These are phyloP conservation scores for Suillus spraguei DNA, from an alignment of 768 basidiomycete genomes.

Conservation along the genomic window DNA sequence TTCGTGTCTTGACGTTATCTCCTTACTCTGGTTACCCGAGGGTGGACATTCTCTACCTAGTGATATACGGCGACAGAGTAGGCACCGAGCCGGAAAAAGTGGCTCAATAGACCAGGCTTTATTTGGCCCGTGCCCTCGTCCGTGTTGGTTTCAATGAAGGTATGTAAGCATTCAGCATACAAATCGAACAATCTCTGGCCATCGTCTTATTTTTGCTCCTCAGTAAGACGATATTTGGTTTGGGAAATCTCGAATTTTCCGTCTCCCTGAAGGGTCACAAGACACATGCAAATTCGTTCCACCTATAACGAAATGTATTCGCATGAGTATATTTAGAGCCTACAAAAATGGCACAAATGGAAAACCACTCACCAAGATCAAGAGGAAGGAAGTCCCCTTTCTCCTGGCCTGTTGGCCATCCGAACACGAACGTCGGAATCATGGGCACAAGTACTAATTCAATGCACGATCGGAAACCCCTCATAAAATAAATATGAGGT, in stretches of 20 bases:
- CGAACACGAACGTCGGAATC: slow-evolving; percentile 97
- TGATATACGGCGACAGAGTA: background rate
- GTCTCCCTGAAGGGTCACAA: slow-evolving; percentile 87
- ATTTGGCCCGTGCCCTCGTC: slow-evolving; percentile 50
- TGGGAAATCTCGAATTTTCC: slow-evolving; percentile 99
- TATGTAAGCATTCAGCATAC: slow-evolving; percentile 91
- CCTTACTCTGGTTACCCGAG: background rate
- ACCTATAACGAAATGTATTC: slow-evolving; percentile 43
- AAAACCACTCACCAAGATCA: slow-evolving; percentile 73
- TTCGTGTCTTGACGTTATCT: background rate
- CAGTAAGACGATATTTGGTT: slow-evolving; percentile 94
- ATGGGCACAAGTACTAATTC: slow-evolving; percentile 54
- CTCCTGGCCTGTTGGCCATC: slow-evolving; percentile 92
- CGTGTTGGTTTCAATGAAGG: slow-evolving; percentile 82
- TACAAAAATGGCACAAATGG: background rate
- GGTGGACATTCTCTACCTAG: background rate
- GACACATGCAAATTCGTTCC: slow-evolving; percentile 99
- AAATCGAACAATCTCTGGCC: slow-evolving; percentile 96
- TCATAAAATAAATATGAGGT: background rate
- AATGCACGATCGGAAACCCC: slow-evolving; percentile 12
- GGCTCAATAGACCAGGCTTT: slow-evolving; percentile 42
- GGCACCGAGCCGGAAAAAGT: background rate
- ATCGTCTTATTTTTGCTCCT: slow-evolving; percentile 98
- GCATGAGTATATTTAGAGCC: slow-evolving; percentile 11
- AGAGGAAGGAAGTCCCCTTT: slow-evolving; percentile 88